These are phyloP conservation scores for Fusarium xylarioides DNA, from an alignment of 2,329 filamentous ascomycete genomes.

Conservation along the genomic window DNA sequence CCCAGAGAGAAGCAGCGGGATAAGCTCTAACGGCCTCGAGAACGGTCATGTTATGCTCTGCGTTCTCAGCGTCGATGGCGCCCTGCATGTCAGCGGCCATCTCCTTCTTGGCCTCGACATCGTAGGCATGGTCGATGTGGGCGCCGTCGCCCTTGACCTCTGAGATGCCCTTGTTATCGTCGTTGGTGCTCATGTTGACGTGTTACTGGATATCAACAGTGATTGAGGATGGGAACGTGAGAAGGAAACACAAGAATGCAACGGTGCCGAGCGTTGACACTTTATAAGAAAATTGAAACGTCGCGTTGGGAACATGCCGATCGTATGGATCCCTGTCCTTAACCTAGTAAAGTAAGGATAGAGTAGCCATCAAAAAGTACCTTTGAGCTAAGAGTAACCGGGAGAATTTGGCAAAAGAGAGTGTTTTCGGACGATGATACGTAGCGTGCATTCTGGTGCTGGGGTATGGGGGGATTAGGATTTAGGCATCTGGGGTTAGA, in stretches of 20 bases:
- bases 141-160: constrained; percentile 22
- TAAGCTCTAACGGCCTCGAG: constrained; percentile 51
- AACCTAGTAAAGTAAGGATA: not conserved
- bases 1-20: constrained; percentile 58
- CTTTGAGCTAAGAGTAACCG: not conserved
- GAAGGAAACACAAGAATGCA: too few species aligned
- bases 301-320: not conserved
- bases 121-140: constrained; percentile 32
- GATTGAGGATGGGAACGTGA: constrained; percentile 1
- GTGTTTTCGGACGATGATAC: not conserved
- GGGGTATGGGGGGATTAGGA: not conserved
- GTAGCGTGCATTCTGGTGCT: constrained; percentile 4
- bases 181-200: constrained; percentile 29
- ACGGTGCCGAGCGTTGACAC: not conserved
- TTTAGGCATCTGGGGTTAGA: constrained; percentile 40
- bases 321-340: not conserved
- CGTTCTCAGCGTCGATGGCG: constrained; percentile 50
- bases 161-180: constrained; percentile 19
- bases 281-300: constrained; percentile 13
- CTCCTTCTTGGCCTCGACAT: constrained; percentile 31
- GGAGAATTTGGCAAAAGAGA: not conserved
- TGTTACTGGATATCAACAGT: constrained; percentile 14
- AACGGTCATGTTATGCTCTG: constrained; percentile 53
- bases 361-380: not conserved
- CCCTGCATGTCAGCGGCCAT: constrained; percentile 29